Base-by-base conservation (phyloP, 2,329 filamentous ascomycete genomes). In the Dissoconium aciculare region DNA sequence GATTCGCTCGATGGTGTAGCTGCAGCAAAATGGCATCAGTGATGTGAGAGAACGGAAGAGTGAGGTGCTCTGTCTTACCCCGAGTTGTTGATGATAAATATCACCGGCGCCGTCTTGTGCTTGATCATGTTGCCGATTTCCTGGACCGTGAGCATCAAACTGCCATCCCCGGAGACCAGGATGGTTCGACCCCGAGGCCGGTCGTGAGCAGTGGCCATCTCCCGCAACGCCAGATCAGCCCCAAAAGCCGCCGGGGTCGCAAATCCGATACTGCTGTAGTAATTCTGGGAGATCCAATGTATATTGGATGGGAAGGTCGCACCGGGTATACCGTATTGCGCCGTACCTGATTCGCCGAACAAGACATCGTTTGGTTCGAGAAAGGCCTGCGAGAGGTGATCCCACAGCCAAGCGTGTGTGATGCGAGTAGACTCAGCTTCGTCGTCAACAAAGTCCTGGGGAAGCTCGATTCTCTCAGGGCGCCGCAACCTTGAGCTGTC, bases 41-140 rank as follows among this genome's bases (percentile, higher is more conserved):
- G n/a, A n/a, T n/a, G n/a, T n/a, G n/a, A n/a, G n/a, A n/a, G n/a
- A n/a, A n/a, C n/a, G n/a, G n/a, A n/a, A n/a, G n/a, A n/a, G n/a
- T n/a, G n/a, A n/a, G n/a, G n/a, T n/a, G n/a, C n/a, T n/a, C n/a
- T n/a, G n/a, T n/a, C n/a, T n/a, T n/a, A n/a, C n/a, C n/a, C n/a
- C n/a, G n/a, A n/a, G n/a, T n/a, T n/a, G n/a, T n/a, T n/a, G n/a
- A n/a, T n/a, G n/a, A n/a, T n/a, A n/a, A n/a, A n/a, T n/a, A n/a
- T n/a, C n/a, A n/a, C n/a, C n/a, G n/a, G n/a, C n/a, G n/a, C n/a
- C n/a, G n/a, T n/a, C n/a, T n/a, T n/a, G n/a, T n/a, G n/a, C n/a
- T 75, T 69, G 40, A 92, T 69, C 67, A 91, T 85, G 11, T 82
- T 89, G 53, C 74, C 79, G 40, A 92, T 52, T 56, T 89, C 83